Evolutionary conservation across 805 yeast species (phyloP).

Genomic region (Candida peoriensis): DNA sequence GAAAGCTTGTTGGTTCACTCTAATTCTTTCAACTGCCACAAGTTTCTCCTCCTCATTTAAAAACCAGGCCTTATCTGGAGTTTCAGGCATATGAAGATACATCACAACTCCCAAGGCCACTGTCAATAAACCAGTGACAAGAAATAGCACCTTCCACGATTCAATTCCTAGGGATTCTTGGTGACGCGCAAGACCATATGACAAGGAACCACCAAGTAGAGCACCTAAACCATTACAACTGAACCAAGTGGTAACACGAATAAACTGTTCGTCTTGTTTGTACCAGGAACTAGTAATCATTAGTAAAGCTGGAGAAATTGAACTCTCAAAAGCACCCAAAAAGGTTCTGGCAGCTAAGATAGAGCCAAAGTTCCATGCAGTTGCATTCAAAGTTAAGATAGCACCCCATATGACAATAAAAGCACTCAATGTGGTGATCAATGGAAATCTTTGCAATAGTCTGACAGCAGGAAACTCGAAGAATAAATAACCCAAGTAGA

Average conservation of each 20-base stretch:
- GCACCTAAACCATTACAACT: conserved; percentile 1
- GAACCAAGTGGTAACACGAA: conserved; percentile 1
- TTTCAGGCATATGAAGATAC: conserved; percentile 46
- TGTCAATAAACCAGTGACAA: conserved; percentile 58
- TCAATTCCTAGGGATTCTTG: conserved; percentile 34
- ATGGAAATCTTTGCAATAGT: conserved; percentile 50
- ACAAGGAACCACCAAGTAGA: neutral
- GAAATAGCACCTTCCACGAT: conserved; percentile 58
- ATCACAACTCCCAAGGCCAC: conserved; percentile 46
- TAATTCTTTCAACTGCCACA: conserved; percentile 47
- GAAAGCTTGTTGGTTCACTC: conserved; percentile 52
- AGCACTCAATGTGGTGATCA: conserved; percentile 44
- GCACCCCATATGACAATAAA: conserved; percentile 60
- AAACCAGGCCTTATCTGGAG: conserved; percentile 47
- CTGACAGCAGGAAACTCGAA: conserved; percentile 47
- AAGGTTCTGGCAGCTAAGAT: conserved; percentile 43
- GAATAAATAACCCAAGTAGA: conserved; percentile 58
- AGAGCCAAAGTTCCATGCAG: conserved; percentile 29
- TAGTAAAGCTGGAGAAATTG: conserved; percentile 53
- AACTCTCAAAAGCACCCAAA: conserved; percentile 48
- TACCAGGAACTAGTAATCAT: conserved; percentile 56
- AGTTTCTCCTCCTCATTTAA: conserved; percentile 40
- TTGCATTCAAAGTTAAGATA: conserved; percentile 49
- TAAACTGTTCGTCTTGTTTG: conserved; percentile 40
- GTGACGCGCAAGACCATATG: conserved; percentile 27